Evolutionary conservation across 805 yeast species (phyloP), one percentile per base, ranked within the genome.

Genomic region (Cyberlindnera amylophila): DNA sequence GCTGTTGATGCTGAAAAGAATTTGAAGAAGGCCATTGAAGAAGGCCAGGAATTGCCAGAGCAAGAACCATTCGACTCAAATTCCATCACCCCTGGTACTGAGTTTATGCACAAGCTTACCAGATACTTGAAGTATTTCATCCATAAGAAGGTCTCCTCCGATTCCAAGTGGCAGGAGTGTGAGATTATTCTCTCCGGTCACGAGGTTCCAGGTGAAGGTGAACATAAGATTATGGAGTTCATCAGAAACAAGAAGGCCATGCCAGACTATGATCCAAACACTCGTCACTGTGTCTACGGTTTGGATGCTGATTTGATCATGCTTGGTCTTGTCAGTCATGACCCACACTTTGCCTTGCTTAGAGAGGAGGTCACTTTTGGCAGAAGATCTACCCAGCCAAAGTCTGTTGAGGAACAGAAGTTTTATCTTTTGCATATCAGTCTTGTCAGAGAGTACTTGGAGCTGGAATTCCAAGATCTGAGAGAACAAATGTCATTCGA

Each of bases 171-270:
- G 99, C 81, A 81, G 34, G 74, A 82, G 45, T 66, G 91, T 36
- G 93, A 93, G 63, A 89, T 93, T 6, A 85, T 93, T 18, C 82
- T 93, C 35, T 84, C 95, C 57, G 99, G 91, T 61, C 96, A 96
- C 24, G 82, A 95, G 0, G 98, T 91, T 12, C 99, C 99, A 1
- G 99, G 99, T 49, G 99, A 93, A 72, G 99, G 99, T 61, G 99
- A 93, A 64, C 99, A 93, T 69, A 93, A 91, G 60, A 89, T 91
- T 53, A 91, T 90, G 97, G 87, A 87, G 55, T 88, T 78, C 55
- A 88, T 91, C 51, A 80, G 97, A 66, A 68, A 77, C 33, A 74
- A 81, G 65, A 84, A 86, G 61, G 76, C 90, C n/a, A 82, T 81
- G 56, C 73, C 77, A 0, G 80, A 71, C 38, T 86, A 86, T 58